Evolutionary conservation across 1,139 yeast genomes (phyloP).

Genomic region (Hansenula sp.): DNA sequence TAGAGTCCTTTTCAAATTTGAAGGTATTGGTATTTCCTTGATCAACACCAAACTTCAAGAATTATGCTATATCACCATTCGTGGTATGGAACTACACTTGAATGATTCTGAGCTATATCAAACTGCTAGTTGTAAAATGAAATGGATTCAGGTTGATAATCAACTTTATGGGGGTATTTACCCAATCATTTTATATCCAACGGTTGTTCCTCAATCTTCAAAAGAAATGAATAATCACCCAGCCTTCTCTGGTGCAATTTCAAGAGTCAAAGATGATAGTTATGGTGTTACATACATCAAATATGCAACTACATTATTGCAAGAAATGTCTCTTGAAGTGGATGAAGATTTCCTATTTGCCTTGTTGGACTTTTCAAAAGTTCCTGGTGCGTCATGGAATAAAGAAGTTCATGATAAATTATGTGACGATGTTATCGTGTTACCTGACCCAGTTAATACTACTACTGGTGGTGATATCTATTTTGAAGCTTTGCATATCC

Average conservation of each 20-base stretch:
- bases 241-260: slow-evolving; percentile 78
- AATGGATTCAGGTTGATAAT: slow-evolving; percentile 95
- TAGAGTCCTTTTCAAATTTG: slow-evolving; percentile 61
- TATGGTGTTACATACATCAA: slow-evolving; percentile 90
- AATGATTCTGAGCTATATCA: slow-evolving; percentile 85
- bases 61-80: slow-evolving; percentile 71
- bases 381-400: slow-evolving; percentile 74
- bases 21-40: slow-evolving; percentile 87
- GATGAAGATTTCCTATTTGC: slow-evolving; percentile 94
- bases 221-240: slow-evolving; percentile 89
- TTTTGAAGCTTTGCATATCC: slow-evolving; percentile 89
- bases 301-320: slow-evolving; percentile 84
- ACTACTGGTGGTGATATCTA: slow-evolving; percentile 70
- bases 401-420: slow-evolving; percentile 38
- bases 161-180: slow-evolving; percentile 84
- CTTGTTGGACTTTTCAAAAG: slow-evolving; percentile 68
- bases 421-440: slow-evolving; percentile 54
- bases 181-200: slow-evolving; percentile 90
- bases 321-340: slow-evolving; percentile 86
- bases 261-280: slow-evolving; percentile 80
- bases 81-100: slow-evolving; percentile 79
- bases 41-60: slow-evolving; percentile 73
- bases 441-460: slow-evolving; percentile 70
- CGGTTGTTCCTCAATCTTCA: slow-evolving; percentile 81
- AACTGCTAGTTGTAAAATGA: slow-evolving; percentile 72